Evolutionary conservation across 139 green algal genomes (phyloP), one percentile per base, ranked within the genome.

Genomic region (Picochlorum sp.): DNA sequence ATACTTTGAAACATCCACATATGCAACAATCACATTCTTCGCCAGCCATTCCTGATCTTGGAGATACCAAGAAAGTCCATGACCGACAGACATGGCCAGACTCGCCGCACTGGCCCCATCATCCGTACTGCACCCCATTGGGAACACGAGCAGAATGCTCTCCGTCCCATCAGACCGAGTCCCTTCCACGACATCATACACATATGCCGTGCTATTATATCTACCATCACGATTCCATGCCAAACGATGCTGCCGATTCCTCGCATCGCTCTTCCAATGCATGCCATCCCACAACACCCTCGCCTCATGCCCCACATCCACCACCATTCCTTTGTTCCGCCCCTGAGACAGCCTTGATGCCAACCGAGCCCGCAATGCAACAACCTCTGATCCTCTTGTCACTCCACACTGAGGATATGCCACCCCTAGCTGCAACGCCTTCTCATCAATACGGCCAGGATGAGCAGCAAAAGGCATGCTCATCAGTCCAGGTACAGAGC

Each of bases 371-470:
- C 34, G 34, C 34, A 41, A 13, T 9, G n/a, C 47, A 54, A 54
- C 18, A 54, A 54, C 16, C 23, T 54, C 47, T 21, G 47, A 54
- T 54, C 0, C n/a, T 20, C 47, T 20, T 20, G 16, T 20, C 1
- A 38, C 26, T 38, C 47, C 47, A 26, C 10, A 55, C 4, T 20
- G 13, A 6, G 51, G 51, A 20, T 54, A 26, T 8, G 47, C 21
- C 23, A 52, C 59, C 16, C 71, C 71, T 6, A 77, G 49, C 3
- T 59, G 37, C 60, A 77, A 49, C n/a, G 71, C 71, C 23, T 69
- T 77, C 10, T 77, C 71, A 26, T 77, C 71, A 8, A 69, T 49
- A 16, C 62, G 52, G 31, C 60, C 60, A 5, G 59, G 37, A 28
- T 66, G 34, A 6, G 31, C 65, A 6, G 44, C 18, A 6, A 77